These are phyloP conservation scores for Rhazya stricta DNA, from an alignment of 257 asterid genomes.

Conservation along the genomic window DNA sequence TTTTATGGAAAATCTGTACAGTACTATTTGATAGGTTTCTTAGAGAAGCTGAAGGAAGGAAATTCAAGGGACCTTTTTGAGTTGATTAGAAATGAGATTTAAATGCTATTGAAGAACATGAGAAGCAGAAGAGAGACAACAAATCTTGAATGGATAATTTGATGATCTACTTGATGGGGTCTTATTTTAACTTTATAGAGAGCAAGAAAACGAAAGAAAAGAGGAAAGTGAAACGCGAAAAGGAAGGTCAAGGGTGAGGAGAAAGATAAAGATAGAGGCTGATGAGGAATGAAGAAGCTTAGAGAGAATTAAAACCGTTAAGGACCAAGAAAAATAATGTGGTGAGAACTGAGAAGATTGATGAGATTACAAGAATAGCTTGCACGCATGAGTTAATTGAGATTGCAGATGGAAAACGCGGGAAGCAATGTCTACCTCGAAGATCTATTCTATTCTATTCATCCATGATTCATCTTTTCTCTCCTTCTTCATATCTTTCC, in stretches of 20 bases:
- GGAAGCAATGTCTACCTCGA: slow-evolving; percentile 60
- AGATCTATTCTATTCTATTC: neutral
- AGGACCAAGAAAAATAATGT: slow-evolving; percentile 26
- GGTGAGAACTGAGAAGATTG: slow-evolving; percentile 9
- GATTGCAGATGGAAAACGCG: slow-evolving; percentile 50
- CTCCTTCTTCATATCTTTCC: too few species aligned
- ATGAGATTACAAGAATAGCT: slow-evolving; percentile 45
- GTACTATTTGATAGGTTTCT: slow-evolving; percentile 18
- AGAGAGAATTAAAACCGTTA: slow-evolving; percentile 49
- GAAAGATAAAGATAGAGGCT: slow-evolving; percentile 27
- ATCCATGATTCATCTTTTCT: neutral
- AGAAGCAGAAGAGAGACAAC: neutral
- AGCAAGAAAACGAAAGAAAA: slow-evolving; percentile 1
- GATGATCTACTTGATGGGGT: neutral
- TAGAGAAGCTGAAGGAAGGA: slow-evolving; percentile 18
- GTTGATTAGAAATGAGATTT: slow-evolving; percentile 1
- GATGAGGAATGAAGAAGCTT: slow-evolving; percentile 54
- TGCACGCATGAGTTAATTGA: slow-evolving; percentile 71
- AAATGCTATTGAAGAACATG: neutral
- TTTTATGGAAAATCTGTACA: slow-evolving; percentile 10
- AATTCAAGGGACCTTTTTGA: neutral
- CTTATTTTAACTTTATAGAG: neutral
- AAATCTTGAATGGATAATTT: neutral
- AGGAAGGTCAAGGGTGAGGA: slow-evolving; percentile 20
- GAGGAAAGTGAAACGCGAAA: slow-evolving; percentile 24